Percentiles rank a stretch among this genome's conserved stretches.
phyloP scores from a whole-genome alignment of 495 filamentous ascomycete genomes.

The Xylaria sp. region DNA sequence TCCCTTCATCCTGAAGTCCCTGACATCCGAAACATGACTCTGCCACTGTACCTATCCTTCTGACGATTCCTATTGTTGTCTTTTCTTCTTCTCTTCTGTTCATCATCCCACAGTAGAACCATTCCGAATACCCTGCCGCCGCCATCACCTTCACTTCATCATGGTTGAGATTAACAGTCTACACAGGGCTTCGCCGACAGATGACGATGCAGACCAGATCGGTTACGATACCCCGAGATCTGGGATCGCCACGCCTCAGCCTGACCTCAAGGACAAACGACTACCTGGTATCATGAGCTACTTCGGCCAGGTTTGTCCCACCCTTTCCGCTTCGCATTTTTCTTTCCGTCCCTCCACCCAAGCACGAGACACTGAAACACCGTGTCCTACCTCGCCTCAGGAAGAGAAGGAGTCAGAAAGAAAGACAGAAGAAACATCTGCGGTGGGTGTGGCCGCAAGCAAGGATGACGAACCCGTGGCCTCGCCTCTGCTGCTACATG shows the following conservation, averaged over 20 bases:
- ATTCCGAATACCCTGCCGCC: slow-evolving; percentile 18
- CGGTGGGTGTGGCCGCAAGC: slow-evolving; percentile 34
- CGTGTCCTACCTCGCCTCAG: slow-evolving; percentile 42
- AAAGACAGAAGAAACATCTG: slow-evolving; percentile 34
- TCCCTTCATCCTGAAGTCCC: slow-evolving; percentile 23
- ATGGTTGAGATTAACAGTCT: slow-evolving; percentile 53
- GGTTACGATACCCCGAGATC: slow-evolving; percentile 84
- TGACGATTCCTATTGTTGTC: slow-evolving; percentile 24
- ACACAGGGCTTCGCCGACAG: slow-evolving; percentile 57
- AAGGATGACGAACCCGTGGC: slow-evolving; percentile 46
- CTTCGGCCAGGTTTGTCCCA: slow-evolving; percentile 95
- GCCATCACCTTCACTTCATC: slow-evolving; percentile 2
- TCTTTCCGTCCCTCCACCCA: slow-evolving; percentile 43
- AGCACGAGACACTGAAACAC: slow-evolving; percentile 46
- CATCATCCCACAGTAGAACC: slow-evolving; percentile 26
- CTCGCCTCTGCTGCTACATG: slow-evolving; percentile 61
- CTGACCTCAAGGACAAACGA: slow-evolving; percentile 88
- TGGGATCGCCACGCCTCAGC: slow-evolving; percentile 85
- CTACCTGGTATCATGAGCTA: slow-evolving; percentile 90
- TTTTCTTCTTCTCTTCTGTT: slow-evolving; percentile 19
- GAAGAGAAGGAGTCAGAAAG: slow-evolving; percentile 45
- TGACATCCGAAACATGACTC: slow-evolving; percentile 29
- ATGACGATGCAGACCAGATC: slow-evolving; percentile 77
- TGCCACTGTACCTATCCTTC: slow-evolving; percentile 36
- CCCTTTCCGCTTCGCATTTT: slow-evolving; percentile 51